A percentile compares a stretch with the other conserved stretches of the same genome.
These are phyloP conservation scores for Bruguiera parviflora DNA, from an alignment of 345 rosid species.

Conservation along the genomic window DNA sequence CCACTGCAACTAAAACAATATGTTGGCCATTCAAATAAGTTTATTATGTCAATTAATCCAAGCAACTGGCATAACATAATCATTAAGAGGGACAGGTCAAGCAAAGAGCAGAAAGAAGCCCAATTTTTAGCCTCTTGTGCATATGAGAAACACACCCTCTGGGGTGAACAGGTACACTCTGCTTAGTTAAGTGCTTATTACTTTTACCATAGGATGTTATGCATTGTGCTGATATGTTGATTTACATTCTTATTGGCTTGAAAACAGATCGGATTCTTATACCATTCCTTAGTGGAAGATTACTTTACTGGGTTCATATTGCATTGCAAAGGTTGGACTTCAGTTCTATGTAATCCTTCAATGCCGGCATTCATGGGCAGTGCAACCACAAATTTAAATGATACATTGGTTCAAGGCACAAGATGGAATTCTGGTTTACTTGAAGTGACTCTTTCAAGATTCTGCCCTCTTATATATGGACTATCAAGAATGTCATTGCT, in stretches of 20 bases:
- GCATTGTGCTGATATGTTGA: neutral
- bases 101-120: constrained; percentile 10
- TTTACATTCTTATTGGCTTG: neutral
- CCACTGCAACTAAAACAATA: constrained; percentile 7
- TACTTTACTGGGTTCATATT: constrained; percentile 26
- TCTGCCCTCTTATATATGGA: constrained; percentile 25
- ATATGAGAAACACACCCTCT: constrained; percentile 15
- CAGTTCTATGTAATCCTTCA: constrained; percentile 21
- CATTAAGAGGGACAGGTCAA: neutral
- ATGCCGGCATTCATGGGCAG: constrained; percentile 26
- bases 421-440: constrained; percentile 31
- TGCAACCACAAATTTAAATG: constrained; percentile 25
- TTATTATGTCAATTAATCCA: constrained; percentile 2
- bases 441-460: constrained; percentile 26
- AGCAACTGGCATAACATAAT: neutral
- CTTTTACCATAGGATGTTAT: neutral
- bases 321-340: constrained; percentile 31
- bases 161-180: constrained; percentile 24
- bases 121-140: constrained; percentile 11
- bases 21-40: constrained; percentile 19
- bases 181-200: neutral
- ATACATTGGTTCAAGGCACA: constrained; percentile 23
- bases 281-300: constrained; percentile 28
- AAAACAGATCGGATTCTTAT: constrained; percentile 27
- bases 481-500: constrained; percentile 22